Evolutionary conservation across 2,329 filamentous ascomycete genomes (phyloP).

Genomic region (Xylaria sp.): DNA sequence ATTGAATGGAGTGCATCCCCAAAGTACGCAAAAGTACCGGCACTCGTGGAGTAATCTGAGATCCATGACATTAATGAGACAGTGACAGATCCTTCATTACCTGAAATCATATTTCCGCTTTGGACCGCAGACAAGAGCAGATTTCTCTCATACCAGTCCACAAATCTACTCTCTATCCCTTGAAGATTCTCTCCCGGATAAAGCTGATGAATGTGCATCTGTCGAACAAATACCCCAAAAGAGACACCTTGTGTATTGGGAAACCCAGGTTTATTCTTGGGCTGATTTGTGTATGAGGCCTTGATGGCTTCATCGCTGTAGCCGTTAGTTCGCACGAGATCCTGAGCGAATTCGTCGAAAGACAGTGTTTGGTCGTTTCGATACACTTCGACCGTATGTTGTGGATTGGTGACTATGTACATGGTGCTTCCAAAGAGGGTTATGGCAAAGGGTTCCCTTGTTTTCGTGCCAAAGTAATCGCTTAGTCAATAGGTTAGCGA

Average conservation of each 20-base stretch:
- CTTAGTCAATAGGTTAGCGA: too few relatives aligned
- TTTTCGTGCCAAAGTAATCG: not conserved
- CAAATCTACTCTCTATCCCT: not conserved
- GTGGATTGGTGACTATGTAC: not conserved
- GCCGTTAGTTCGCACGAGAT: not conserved
- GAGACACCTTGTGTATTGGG: not conserved
- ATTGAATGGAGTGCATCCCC: not conserved
- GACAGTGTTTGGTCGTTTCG: not conserved
- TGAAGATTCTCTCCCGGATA: not conserved
- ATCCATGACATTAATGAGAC: not conserved
- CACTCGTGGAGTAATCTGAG: not conserved
- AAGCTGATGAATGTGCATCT: not conserved
- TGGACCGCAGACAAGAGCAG: too few relatives aligned
- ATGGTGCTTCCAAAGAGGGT: not conserved
- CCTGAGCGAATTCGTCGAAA: slow-evolving; percentile 1
- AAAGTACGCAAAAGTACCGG: not conserved
- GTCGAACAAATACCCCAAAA: not conserved
- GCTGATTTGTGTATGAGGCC: not conserved
- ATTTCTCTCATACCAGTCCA: not conserved
- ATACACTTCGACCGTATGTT: not conserved
- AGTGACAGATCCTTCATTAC: not conserved
- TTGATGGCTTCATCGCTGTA: not conserved
- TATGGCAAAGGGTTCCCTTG: not conserved
- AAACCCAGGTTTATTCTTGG: not conserved
- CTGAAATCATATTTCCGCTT: too few relatives aligned